Conservation (phyloP, 176 grass and related monocot genomes). For the Olyra latifolia region DNA sequence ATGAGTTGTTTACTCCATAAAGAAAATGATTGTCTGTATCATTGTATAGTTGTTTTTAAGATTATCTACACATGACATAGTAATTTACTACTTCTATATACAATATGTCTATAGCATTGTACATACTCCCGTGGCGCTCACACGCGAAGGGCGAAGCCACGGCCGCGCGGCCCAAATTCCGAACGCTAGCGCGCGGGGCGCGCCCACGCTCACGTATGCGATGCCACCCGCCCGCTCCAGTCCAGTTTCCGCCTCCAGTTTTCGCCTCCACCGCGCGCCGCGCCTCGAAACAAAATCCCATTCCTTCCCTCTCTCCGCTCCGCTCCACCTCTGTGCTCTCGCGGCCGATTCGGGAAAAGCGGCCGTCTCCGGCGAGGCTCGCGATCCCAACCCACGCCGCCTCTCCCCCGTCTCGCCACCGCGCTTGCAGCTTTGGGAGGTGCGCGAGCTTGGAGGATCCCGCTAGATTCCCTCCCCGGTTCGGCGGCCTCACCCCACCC, state of each 20-base stretch:
- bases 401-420: not conserved
- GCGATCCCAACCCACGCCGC: slow-evolving; percentile 27
- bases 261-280: slow-evolving; percentile 17
- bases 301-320: no score
- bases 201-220: not conserved
- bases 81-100: no score
- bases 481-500: no score
- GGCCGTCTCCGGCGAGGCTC: slow-evolving; percentile 32
- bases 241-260: not conserved
- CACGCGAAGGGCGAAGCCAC: not conserved
- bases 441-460: not conserved
- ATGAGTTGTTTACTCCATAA: no score
- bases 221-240: not conserved
- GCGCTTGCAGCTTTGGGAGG: not conserved
- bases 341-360: not conserved
- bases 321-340: not conserved
- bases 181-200: slow-evolving; percentile 35
- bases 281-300: not conserved
- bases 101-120: no score
- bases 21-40: no score
- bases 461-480: not conserved
- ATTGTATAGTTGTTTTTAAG: no score
- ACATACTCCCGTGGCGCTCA: no score
- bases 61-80: no score
- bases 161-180: slow-evolving; percentile 28